phyloP scores from a whole-genome alignment of 768 basidiomycete species.

The Boletus sp. region DNA sequence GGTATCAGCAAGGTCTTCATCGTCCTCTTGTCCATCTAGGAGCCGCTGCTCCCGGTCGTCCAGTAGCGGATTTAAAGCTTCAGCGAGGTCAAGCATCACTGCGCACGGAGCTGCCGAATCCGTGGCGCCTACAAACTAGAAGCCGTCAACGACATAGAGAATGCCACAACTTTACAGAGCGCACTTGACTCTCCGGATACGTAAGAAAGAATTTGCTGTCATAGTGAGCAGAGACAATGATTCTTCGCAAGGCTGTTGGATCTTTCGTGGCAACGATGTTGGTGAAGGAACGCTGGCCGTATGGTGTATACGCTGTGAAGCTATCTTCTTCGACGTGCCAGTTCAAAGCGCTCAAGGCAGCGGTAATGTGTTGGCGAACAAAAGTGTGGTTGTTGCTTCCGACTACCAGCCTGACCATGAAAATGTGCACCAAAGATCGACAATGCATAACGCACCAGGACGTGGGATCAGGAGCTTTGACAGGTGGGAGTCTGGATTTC shows the following conservation, averaged over 20 bases:
- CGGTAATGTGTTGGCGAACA: conserved; percentile 79
- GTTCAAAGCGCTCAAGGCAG: conserved; percentile 62
- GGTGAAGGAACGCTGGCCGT: conserved; percentile 73
- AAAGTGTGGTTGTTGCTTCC: conserved; percentile 75
- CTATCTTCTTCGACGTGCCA: conserved; percentile 89
- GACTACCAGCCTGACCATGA: conserved; percentile 36
- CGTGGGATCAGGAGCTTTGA: conserved; percentile 86
- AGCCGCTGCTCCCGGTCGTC: conserved; percentile 54
- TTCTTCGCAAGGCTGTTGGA: conserved; percentile 71
- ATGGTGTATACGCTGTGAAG: conserved; percentile 78
- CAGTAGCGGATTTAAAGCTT: conserved; percentile 72
- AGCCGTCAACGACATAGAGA: conserved; percentile 9
- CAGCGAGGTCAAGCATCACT: conserved; percentile 89
- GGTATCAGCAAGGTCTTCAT: conserved; percentile 77
- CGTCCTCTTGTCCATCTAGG: conserved; percentile 54
- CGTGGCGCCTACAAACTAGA: conserved; percentile 92
- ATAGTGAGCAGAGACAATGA: conserved; percentile 89
- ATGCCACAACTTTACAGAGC: conserved; percentile 12
- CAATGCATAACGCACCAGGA: conserved; percentile 48
- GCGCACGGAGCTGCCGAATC: conserved; percentile 96
- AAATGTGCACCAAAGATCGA: neutral
- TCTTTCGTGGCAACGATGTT: conserved; percentile 97
- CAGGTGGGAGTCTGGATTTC: conserved; percentile 66
- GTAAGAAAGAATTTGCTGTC: conserved; percentile 85
- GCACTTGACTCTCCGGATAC: conserved; percentile 73